phyloP scores from a whole-genome alignment of 2,329 filamentous ascomycete genomes.

The Penicillium sp. region DNA sequence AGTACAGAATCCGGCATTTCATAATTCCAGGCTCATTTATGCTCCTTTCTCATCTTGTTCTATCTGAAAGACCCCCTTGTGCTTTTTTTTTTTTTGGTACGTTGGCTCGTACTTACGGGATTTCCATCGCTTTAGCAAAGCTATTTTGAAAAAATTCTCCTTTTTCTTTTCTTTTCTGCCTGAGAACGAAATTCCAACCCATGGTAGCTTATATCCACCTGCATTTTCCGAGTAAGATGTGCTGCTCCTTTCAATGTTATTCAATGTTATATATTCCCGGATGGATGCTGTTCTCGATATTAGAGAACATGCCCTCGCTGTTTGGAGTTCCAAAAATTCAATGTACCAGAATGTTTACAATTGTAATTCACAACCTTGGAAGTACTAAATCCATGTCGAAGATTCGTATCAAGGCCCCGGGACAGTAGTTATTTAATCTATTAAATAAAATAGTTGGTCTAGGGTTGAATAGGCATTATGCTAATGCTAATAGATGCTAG shows the following conservation, averaged over 20 bases:
- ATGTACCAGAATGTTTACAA: too few relatives aligned
- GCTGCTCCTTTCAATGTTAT: background rate
- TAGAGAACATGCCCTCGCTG: too few relatives aligned
- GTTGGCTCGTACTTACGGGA: background rate
- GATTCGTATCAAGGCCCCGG: too few relatives aligned
- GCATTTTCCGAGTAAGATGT: background rate
- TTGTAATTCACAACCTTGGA: too few relatives aligned
- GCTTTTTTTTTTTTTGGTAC: background rate
- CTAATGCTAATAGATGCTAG: constrained; percentile 30
- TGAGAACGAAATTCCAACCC: background rate
- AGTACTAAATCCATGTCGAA: too few relatives aligned
- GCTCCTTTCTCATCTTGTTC: background rate
- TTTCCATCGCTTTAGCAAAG: constrained; percentile 12
- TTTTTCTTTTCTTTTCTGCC: background rate
- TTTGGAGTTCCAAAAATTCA: too few relatives aligned
- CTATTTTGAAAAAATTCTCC: constrained; percentile 11
- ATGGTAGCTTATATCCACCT: background rate
- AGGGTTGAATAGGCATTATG: constrained; percentile 23
- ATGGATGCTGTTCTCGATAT: background rate
- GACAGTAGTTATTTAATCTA: background rate
- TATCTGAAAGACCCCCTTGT: background rate
- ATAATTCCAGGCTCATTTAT: constrained; percentile 6
- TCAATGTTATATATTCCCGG: background rate
- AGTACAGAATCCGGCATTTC: constrained; percentile 2
- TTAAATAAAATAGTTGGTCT: background rate